Evolutionary conservation across 768 basidiomycete species (phyloP).

Genomic region (Russula sp.): DNA sequence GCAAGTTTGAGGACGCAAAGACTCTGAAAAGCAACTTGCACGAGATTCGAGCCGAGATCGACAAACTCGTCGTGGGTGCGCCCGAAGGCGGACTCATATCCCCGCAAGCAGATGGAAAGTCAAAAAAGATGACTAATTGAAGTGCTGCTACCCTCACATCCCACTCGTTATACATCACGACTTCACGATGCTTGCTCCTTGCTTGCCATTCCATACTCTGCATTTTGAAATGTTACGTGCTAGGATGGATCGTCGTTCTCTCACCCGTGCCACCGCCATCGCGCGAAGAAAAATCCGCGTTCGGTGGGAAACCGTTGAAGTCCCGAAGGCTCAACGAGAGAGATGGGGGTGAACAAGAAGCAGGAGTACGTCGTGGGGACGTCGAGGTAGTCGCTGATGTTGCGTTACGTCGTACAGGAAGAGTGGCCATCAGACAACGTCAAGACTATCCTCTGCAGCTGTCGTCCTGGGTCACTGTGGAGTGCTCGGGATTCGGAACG

Average conservation of each 20-base stretch:
- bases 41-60: slow-evolving; percentile 84
- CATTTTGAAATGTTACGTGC: slow-evolving; percentile 4
- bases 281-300: neutral
- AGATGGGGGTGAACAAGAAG: neutral
- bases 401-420: neutral
- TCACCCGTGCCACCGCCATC: neutral
- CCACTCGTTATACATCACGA: slow-evolving; percentile 1
- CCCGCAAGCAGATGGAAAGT: slow-evolving; percentile 3
- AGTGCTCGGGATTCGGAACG: slow-evolving; percentile 39
- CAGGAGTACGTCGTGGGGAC: neutral
- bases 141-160: slow-evolving; percentile 2
- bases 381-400: neutral
- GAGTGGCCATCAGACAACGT: slow-evolving; percentile 6
- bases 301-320: neutral
- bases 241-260: neutral
- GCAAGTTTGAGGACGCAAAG: slow-evolving; percentile 95
- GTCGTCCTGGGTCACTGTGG: slow-evolving; percentile 25
- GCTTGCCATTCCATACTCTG: slow-evolving; percentile 14
- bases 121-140: slow-evolving; percentile 8
- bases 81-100: slow-evolving; percentile 17
- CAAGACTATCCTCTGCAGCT: slow-evolving; percentile 21
- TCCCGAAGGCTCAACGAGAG: neutral
- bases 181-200: slow-evolving; percentile 7
- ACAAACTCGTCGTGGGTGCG: slow-evolving; percentile 47
- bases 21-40: slow-evolving; percentile 70